Evolutionary conservation across 495 filamentous ascomycete genomes (phyloP).

Genomic region (Penicillium crystallinum): DNA sequence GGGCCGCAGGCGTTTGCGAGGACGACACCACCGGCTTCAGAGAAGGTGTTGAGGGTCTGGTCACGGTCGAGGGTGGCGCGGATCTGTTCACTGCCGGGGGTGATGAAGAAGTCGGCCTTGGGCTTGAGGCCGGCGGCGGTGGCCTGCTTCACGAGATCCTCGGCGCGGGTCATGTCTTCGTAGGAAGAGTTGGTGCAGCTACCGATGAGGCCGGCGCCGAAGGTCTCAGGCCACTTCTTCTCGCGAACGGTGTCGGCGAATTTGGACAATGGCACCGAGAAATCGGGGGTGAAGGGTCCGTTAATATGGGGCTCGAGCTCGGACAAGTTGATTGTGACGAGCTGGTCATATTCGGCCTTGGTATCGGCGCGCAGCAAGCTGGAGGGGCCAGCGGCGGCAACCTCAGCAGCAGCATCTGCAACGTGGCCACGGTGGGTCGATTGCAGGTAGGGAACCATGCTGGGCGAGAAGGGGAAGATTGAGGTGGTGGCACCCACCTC

Average conservation of each 20-base stretch:
- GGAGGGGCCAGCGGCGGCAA: slow-evolving; percentile 37
- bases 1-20: slow-evolving; percentile 95
- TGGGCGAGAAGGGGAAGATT: slow-evolving; percentile 75
- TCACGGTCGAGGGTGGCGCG: slow-evolving; percentile 87
- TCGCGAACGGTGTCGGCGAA: slow-evolving; percentile 78
- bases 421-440: slow-evolving; percentile 76
- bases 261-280: slow-evolving; percentile 83
- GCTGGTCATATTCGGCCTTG: slow-evolving; percentile 80
- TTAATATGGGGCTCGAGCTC: slow-evolving; percentile 94
- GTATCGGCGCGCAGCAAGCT: slow-evolving; percentile 68
- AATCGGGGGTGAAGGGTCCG: slow-evolving; percentile 91
- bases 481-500: slow-evolving; percentile 97
- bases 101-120: slow-evolving; percentile 88
- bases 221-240: slow-evolving; percentile 83
- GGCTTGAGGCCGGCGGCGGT: slow-evolving; percentile 80
- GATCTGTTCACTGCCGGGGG: slow-evolving; percentile 94
- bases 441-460: slow-evolving; percentile 71
- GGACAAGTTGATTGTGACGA: slow-evolving; percentile 89
- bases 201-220: slow-evolving; percentile 90
- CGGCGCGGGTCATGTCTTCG: slow-evolving; percentile 93
- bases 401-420: slow-evolving; percentile 45
- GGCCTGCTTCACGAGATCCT: slow-evolving; percentile 87
- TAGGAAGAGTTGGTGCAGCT: slow-evolving; percentile 99
- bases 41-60: slow-evolving; percentile 78
- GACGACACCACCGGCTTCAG: slow-evolving; percentile 79